Percentiles rank a stretch among this genome's conserved stretches.
These are phyloP conservation scores for Prunella vulgaris DNA, from an alignment of 257 asterid species.

Conservation along the genomic window DNA sequence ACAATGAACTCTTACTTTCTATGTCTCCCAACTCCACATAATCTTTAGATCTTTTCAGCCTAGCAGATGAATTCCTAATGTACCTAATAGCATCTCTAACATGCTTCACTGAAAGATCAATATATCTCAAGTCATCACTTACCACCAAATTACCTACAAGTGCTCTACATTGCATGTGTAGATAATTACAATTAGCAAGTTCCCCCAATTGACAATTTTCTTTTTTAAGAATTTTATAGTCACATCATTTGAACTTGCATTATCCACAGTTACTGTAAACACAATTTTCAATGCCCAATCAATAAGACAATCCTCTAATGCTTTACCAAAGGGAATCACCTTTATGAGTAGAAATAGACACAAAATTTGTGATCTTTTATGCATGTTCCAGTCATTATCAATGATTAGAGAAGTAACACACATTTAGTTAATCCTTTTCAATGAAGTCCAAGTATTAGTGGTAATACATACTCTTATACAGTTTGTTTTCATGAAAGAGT, in stretches of 20 bases:
- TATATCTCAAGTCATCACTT: neutral
- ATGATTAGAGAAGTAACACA: neutral
- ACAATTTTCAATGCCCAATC: no score
- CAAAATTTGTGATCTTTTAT: neutral
- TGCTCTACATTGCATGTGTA: slow-evolving; percentile 9
- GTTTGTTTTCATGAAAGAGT: neutral
- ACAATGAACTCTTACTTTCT: no score
- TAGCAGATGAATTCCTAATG: no score
- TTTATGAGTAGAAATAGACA: neutral
- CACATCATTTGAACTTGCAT: no score
- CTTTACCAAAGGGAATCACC: neutral
- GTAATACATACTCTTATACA: no score
- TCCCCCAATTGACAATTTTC: neutral
- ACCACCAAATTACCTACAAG: slow-evolving; percentile 10
- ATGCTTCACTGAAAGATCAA: neutral
- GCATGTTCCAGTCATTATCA: neutral
- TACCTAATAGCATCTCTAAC: no score
- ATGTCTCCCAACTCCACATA: no score
- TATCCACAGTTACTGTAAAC: neutral
- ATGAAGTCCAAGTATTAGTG: slow-evolving; percentile 3
- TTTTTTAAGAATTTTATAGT: neutral
- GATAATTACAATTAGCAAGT: neutral
- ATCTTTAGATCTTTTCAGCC: no score
- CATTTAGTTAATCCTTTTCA: neutral
- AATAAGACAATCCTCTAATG: neutral